Conservation (phyloP, 2,329 filamentous ascomycete species). For the Cladophialophora bantiana region DNA sequence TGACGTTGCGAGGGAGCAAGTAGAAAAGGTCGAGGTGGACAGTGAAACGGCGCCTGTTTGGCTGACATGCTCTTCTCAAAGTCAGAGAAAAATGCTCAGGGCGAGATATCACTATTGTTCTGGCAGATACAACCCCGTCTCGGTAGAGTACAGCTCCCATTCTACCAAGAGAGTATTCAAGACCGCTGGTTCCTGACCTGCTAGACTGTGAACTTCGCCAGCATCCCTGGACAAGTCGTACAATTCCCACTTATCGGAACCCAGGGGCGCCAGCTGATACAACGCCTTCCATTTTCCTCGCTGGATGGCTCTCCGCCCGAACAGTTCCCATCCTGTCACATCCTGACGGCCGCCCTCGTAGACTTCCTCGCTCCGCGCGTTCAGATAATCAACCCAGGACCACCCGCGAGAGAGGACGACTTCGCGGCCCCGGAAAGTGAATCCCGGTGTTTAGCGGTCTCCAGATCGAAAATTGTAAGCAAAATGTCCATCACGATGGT, state of each 20-base stretch:
- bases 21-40: background rate
- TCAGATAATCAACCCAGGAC: constrained; percentile 42
- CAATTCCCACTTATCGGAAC: constrained; percentile 64
- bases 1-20: background rate
- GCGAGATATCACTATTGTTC: too few relatives aligned
- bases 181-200: constrained; percentile 53
- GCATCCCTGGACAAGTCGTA: constrained; percentile 80
- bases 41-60: background rate
- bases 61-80: background rate
- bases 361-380: constrained; percentile 28
- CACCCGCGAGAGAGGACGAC: constrained; percentile 44
- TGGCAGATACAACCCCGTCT: too few relatives aligned
- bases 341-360: constrained; percentile 36
- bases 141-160: too few relatives aligned
- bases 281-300: constrained; percentile 89
- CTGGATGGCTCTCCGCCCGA: constrained; percentile 64
- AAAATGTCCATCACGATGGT: constrained; percentile 48
- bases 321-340: constrained; percentile 45
- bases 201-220: constrained; percentile 76
- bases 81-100: too few relatives aligned
- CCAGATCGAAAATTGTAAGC: constrained; percentile 48
- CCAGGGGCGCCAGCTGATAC: constrained; percentile 72
- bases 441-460: constrained; percentile 44
- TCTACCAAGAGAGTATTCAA: constrained; percentile 10
- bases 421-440: constrained; percentile 41